phyloP scores from a whole-genome alignment of 805 yeast genomes.

The Jamesozyma piceae region DNA sequence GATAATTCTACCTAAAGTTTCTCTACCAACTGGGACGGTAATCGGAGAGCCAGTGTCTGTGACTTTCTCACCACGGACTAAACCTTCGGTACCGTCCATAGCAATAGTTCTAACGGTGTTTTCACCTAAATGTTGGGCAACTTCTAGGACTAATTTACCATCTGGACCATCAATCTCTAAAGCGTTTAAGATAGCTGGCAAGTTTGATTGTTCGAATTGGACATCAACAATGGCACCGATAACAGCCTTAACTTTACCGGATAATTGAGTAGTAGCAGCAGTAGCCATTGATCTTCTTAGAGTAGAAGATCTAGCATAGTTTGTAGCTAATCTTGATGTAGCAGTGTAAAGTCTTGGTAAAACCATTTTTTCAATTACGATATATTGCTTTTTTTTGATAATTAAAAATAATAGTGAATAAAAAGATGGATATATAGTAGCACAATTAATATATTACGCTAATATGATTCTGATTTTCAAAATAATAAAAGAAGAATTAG shows the following conservation, averaged over 20 bases:
- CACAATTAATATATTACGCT: no score
- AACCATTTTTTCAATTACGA: conserved; percentile 31
- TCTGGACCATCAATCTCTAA: conserved; percentile 73
- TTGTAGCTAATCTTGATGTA: conserved; percentile 75
- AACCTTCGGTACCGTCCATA: conserved; percentile 99
- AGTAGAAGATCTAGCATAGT: conserved; percentile 58
- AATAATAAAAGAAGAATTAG: no score
- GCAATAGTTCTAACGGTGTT: conserved; percentile 99
- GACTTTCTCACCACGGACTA: conserved; percentile 92
- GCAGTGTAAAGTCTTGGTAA: conserved; percentile 52
- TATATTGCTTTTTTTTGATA: neutral
- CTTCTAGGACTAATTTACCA: conserved; percentile 88
- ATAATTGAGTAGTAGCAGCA: conserved; percentile 39
- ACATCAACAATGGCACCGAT: conserved; percentile 99
- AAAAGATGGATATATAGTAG: neutral
- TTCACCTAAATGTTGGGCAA: conserved; percentile 99
- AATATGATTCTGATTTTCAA: no score
- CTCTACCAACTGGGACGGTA: conserved; percentile 98
- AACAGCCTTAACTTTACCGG: conserved; percentile 93
- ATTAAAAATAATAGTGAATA: neutral
- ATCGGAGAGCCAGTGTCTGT: conserved; percentile 96
- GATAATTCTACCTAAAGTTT: conserved; percentile 96
- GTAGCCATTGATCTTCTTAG: conserved; percentile 19
- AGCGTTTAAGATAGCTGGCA: conserved; percentile 96
- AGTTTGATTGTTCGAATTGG: conserved; percentile 93